Conservation (phyloP, 2,329 filamentous ascomycete species). For the Domatiomyces globalis region DNA sequence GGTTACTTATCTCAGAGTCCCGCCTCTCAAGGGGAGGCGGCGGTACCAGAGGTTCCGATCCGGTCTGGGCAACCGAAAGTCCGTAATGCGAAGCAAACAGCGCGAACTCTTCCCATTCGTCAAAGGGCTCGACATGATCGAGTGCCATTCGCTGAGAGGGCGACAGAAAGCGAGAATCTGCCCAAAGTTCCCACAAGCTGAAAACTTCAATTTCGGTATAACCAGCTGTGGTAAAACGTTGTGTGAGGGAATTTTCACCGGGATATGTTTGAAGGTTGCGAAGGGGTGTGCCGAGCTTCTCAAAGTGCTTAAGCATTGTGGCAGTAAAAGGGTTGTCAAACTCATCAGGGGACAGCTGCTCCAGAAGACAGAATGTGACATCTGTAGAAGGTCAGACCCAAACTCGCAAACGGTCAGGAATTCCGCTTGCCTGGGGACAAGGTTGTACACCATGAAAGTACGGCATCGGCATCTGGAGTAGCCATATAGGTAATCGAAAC, state of each 20-base stretch:
- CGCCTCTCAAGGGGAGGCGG: constrained; percentile 9
- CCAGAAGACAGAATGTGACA: constrained; percentile 73
- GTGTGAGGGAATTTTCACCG: constrained; percentile 48
- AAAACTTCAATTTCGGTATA: constrained; percentile 51
- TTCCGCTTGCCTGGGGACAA: constrained; percentile 48
- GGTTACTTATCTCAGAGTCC: constrained; percentile 15
- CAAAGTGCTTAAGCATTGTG: constrained; percentile 18
- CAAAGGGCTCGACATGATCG: constrained; percentile 66
- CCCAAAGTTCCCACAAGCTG: constrained; percentile 76
- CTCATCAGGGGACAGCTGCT: constrained; percentile 72
- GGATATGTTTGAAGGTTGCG: constrained; percentile 47
- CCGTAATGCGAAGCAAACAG: constrained; percentile 78
- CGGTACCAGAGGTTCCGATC: constrained; percentile 12
- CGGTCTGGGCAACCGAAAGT: constrained; percentile 29
- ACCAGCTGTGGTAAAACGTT: constrained; percentile 54
- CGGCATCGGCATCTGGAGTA: constrained; percentile 51
- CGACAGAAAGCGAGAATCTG: constrained; percentile 50
- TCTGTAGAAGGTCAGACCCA: constrained; percentile 10
- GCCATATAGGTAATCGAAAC: constrained; percentile 89
- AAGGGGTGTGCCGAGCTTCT: constrained; percentile 16
- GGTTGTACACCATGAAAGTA: constrained; percentile 64
- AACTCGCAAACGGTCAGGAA: constrained; percentile 7
- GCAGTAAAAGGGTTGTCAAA: constrained; percentile 59
- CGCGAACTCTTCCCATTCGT: constrained; percentile 92
- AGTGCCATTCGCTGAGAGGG: constrained; percentile 45